Conservation (phyloP, 2,329 filamentous ascomycete genomes). For the Stachybotrys echinatus region DNA sequence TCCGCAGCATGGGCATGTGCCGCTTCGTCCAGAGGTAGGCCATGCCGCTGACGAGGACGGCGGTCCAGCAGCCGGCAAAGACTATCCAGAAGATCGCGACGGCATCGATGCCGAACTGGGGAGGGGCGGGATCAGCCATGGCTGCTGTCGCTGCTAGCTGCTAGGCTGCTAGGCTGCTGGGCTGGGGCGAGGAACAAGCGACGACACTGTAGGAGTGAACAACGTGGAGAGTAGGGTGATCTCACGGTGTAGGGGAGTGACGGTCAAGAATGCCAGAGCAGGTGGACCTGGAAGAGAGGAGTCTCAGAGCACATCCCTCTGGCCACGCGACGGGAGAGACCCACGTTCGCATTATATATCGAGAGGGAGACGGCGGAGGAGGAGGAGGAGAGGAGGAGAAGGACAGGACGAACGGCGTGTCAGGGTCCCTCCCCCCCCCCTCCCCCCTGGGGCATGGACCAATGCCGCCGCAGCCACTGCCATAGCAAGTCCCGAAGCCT, state of each 20-base stretch:
- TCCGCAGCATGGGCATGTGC: conserved; percentile 28
- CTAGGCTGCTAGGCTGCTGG: background rate
- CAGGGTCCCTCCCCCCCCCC: no score
- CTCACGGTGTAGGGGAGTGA: background rate
- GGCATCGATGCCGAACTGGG: background rate
- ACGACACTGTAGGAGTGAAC: background rate
- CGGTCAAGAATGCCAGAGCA: background rate
- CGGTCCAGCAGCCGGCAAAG: background rate
- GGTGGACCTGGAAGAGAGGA: background rate
- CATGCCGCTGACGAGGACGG: conserved; percentile 23
- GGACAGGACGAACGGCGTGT: background rate
- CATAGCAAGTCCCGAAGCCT: no score
- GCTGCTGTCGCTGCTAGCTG: background rate
- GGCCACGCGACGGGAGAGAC: background rate
- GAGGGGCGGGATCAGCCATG: background rate
- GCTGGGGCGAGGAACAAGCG: no score
- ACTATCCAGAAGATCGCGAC: background rate
- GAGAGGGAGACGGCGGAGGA: background rate
- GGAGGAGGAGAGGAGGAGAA: background rate
- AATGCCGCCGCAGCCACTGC: no score
- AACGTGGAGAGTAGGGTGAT: background rate
- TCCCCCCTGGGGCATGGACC: no score
- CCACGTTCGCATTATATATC: background rate
- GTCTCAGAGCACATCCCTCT: background rate
- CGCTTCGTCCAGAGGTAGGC: conserved; percentile 30